Conservation (phyloP, 2,329 filamentous ascomycete species). For the Aureobasidium subglaciale region DNA sequence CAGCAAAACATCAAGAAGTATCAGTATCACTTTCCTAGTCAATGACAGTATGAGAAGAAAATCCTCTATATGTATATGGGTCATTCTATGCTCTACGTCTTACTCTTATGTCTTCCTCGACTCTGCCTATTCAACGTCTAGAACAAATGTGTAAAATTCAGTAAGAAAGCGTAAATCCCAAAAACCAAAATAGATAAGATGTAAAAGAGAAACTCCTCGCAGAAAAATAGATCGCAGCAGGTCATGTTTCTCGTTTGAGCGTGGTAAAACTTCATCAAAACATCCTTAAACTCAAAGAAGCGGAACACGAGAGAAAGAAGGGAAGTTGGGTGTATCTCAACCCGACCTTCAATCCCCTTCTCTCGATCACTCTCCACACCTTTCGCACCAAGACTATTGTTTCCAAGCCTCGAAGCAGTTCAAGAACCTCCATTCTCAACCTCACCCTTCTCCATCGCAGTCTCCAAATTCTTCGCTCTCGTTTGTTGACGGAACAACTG, state of each 20-base stretch:
- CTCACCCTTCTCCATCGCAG: conserved; percentile 10
- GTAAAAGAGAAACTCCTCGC: neutral
- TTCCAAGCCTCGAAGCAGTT: neutral
- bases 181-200: neutral
- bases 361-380: too few relatives aligned
- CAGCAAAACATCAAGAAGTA: too few relatives aligned
- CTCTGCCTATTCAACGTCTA: too few relatives aligned
- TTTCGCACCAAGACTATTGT: neutral
- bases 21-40: too few relatives aligned
- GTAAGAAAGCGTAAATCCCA: too few relatives aligned
- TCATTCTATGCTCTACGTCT: too few relatives aligned
- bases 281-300: neutral
- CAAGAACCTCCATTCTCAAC: conserved; percentile 9
- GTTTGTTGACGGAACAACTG: conserved; percentile 16
- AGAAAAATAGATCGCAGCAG: neutral
- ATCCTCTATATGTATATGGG: neutral
- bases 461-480: neutral
- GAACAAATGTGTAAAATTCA: too few relatives aligned
- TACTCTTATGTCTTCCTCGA: too few relatives aligned
- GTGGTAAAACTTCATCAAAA: neutral
- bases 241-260: conserved; percentile 9
- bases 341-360: too few relatives aligned
- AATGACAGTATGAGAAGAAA: too few relatives aligned
- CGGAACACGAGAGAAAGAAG: neutral
- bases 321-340: too few relatives aligned